Evolutionary conservation across 1,139 yeast genomes (phyloP).

Genomic region (Zygosaccharomyces sapae): DNA sequence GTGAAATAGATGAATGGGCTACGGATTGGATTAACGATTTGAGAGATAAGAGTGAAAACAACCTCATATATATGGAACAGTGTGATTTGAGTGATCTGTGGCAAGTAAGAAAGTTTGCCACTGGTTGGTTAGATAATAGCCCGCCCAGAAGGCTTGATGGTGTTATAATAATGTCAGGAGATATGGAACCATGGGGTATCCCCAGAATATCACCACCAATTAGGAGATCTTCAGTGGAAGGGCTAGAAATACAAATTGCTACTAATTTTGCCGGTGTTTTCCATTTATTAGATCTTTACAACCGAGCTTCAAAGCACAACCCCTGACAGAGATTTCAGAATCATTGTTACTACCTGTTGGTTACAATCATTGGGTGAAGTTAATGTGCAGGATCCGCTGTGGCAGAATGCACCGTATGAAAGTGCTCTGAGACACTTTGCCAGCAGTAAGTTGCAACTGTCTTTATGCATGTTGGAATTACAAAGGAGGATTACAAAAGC

Average conservation of each 20-base stretch:
- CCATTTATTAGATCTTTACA: constrained; percentile 69
- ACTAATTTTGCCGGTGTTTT: constrained; percentile 76
- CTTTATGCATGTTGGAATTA: constrained; percentile 68
- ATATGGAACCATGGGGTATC: constrained; percentile 56
- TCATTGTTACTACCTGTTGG: constrained; percentile 70
- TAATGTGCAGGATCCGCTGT: constrained; percentile 63
- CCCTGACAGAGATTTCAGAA: constrained; percentile 92
- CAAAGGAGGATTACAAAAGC: constrained; percentile 54
- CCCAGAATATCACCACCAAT: constrained; percentile 23
- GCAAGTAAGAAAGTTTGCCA: constrained; percentile 85
- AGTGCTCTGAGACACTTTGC: constrained; percentile 79
- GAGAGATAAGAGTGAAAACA: constrained; percentile 64
- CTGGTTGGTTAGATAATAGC: constrained; percentile 85
- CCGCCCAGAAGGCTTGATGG: constrained; percentile 92
- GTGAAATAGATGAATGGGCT: constrained; percentile 71
- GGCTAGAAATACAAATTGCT: constrained; percentile 80
- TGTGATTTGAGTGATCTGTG: constrained; percentile 75
- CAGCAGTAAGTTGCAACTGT: constrained; percentile 69
- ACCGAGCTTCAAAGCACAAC: constrained; percentile 82
- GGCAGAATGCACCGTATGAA: constrained; percentile 54
- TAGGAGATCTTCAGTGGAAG: constrained; percentile 69
- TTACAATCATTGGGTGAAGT: constrained; percentile 69
- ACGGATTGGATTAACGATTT: constrained; percentile 75
- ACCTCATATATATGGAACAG: constrained; percentile 78
- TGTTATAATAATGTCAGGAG: constrained; percentile 82